A percentile compares a stretch with the other conserved stretches of the same genome.
Evolutionary conservation across 345 rosid genomes (phyloP).

Genomic region (Corchorus olitorius): DNA sequence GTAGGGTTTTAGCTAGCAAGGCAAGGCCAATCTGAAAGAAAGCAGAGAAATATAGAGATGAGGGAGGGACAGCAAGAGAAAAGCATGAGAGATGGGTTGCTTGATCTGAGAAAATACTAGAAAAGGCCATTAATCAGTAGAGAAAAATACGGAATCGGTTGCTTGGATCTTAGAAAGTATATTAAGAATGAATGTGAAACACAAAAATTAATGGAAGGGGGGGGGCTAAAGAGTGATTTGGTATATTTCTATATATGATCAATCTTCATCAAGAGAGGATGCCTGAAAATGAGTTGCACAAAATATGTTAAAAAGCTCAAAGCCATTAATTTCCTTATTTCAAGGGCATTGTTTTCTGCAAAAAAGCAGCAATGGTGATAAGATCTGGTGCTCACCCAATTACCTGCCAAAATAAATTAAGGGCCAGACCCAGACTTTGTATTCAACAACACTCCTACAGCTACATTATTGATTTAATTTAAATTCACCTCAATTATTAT

Average conservation of each 20-base stretch:
- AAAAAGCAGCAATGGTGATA: not conserved
- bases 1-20: not conserved
- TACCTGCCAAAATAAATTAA: not conserved
- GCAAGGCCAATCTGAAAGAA: not conserved
- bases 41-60: not conserved
- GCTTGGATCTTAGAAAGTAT: not conserved
- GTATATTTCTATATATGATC: not conserved
- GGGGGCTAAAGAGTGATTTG: not conserved
- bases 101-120: not conserved
- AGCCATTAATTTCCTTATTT: not conserved
- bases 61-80: not conserved
- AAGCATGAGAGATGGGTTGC: not conserved
- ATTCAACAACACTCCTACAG: not conserved
- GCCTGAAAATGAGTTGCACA: not conserved
- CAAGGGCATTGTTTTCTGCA: not conserved
- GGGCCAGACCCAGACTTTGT: not conserved
- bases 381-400: not conserved
- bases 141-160: not conserved
- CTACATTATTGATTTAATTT: too few species aligned
- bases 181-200: not conserved
- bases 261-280: not conserved
- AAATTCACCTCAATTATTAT: too few species aligned
- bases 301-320: not conserved
- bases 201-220: not conserved
- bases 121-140: not conserved